phyloP scores from a whole-genome alignment of 768 basidiomycete genomes.

The Boletus rubropictus region DNA sequence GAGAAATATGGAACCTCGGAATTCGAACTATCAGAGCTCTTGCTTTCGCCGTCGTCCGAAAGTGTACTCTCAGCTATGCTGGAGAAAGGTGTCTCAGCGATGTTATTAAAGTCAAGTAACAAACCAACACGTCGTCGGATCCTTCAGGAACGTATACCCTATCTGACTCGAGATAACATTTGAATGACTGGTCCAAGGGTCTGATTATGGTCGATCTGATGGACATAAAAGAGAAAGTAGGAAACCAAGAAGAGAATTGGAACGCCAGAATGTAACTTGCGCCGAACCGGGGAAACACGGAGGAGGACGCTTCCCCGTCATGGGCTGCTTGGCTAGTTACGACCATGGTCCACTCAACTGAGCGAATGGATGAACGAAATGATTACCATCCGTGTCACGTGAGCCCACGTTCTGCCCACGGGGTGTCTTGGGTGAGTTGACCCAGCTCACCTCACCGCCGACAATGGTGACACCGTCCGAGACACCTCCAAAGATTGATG shows the following conservation, averaged over 20 bases:
- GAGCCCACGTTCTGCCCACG: background rate
- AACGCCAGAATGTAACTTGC: conserved; percentile 57
- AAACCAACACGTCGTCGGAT: conserved; percentile 66
- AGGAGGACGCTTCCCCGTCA: background rate
- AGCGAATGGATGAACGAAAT: too few species aligned
- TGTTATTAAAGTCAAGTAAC: background rate
- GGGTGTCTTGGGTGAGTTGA: too few species aligned
- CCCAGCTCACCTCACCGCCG: background rate
- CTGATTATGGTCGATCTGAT: conserved; percentile 72
- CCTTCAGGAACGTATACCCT: conserved; percentile 81
- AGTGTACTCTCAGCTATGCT: conserved; percentile 53
- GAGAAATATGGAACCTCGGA: conserved; percentile 41
- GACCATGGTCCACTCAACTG: background rate
- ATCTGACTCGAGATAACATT: conserved; percentile 72
- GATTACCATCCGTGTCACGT: conserved; percentile 7
- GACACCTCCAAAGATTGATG: conserved; percentile 10
- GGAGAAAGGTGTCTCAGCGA: background rate
- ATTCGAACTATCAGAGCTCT: conserved; percentile 32
- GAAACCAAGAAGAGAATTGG: conserved; percentile 85
- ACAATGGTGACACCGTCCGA: conserved; percentile 13
- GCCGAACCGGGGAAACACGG: conserved; percentile 47
- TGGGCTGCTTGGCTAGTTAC: background rate
- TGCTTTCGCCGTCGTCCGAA: conserved; percentile 51
- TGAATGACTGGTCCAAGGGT: conserved; percentile 59
- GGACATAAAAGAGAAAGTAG: conserved; percentile 53